Conservation (phyloP, 2,329 filamentous ascomycete genomes). For the Dothistroma septosporum region DNA sequence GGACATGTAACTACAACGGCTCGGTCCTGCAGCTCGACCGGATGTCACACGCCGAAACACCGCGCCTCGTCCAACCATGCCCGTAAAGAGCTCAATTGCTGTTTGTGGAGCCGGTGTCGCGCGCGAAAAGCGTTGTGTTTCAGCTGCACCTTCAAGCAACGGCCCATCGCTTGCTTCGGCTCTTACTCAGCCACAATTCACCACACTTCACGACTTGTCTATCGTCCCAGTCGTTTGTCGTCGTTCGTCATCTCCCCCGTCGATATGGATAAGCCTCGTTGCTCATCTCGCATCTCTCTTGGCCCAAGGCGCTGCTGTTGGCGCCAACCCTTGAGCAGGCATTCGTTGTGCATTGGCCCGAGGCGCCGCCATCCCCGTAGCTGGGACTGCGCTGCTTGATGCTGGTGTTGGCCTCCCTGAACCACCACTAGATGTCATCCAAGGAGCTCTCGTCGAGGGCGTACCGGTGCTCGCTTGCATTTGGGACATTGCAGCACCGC, state of each 20-base stretch:
- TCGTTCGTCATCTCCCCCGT: neutral
- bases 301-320: constrained; percentile 10
- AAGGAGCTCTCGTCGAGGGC: constrained; percentile 30
- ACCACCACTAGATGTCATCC: constrained; percentile 14
- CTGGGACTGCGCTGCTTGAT: neutral
- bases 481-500: constrained; percentile 18
- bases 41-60: neutral
- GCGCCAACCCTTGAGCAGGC: neutral
- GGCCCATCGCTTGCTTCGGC: neutral
- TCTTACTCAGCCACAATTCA: neutral
- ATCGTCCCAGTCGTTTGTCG: neutral
- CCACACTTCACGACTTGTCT: neutral
- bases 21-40: neutral
- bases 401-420: neutral
- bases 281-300: constrained; percentile 5
- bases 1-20: neutral
- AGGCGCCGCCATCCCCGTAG: neutral
- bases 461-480: constrained; percentile 28
- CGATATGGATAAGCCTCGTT: neutral
- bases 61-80: neutral
- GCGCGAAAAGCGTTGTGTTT: neutral
- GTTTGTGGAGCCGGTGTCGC: neutral
- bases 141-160: neutral
- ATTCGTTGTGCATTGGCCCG: neutral
- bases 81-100: neutral